Base-by-base conservation (phyloP, 1,284 basidiomycete genomes). In the Ceraceosorus guamensis region DNA sequence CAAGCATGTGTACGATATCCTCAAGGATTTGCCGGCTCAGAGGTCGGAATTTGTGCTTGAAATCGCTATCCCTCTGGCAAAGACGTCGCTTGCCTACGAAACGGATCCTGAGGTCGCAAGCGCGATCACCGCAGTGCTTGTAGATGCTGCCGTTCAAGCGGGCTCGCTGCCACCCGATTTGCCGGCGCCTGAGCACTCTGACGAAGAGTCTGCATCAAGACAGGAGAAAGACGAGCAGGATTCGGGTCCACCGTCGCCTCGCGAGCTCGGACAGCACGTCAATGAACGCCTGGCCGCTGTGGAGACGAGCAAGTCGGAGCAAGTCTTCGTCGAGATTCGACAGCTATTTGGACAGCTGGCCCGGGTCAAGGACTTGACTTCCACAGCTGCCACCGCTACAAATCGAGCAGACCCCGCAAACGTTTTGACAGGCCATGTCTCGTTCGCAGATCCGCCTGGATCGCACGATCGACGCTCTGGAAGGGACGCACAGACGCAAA, bases 101-200 rank as follows among this genome's bases (percentile, higher is more conserved):
- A 60, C 58, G 2, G 66, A 68, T 31, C 14, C 52, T 3, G 54
- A 65, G 16, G 63, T 69, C 8, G 68, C 66, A 11, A 13, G 45
- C 2, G 50, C 61, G 33, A 46, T 75, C 48, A 63, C 69, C 2
- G 54, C 52, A 11, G 66, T 70, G 14, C 60, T 76, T 24, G 65
- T 73, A 8, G 66, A 73, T 30, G 72, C 72, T 4, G 73, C 73
- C 14, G 66, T 63, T 4, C 58, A 68, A 33, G 62, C 61, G 45
- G 60, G 60, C 4, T 66, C 64, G 34, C 60, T 59, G 44, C 60
- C 60, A 11, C 60, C 34, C 37, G 16, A 5, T n/a, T 10, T 13
- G 8, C 32, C 11, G 31, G 18, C n/a, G 37, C 31, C 34, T 16
- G 44, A 6, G 34, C 24, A 18, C 6, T 24, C 24, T 18, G 32